Base-by-base conservation (phyloP, 768 basidiomycete species). In the Hemileccinum rubropunctum region DNA sequence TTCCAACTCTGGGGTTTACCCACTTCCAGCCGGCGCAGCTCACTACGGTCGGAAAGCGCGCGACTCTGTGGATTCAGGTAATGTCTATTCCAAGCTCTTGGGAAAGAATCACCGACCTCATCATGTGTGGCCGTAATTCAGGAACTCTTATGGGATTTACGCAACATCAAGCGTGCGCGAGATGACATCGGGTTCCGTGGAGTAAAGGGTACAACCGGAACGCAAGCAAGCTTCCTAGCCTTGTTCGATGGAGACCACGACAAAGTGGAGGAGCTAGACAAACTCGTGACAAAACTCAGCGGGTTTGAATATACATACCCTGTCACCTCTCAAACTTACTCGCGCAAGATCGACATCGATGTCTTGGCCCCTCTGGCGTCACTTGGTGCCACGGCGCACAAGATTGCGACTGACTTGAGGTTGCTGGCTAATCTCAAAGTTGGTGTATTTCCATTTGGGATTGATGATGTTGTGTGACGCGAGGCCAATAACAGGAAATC, bases 11-110 rank as follows among this genome's bases (percentile, higher is more conserved):
- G 28, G 97, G 97, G 2, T 99, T 95, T 74, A 99, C 97, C 5
- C 97, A 99, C 69, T 99, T 94, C 76, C 97, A 99, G 70, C 95
- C 97, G 4, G 97, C 97, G 7, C 97, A 99, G 72, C 76, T 98
- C 51, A 98, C 95, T 0, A 99, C 97, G 3, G 95, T 99, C 26
- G 97, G 97, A 6, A 99, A 99, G 73, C 83, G 97, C 7, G 86
- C 94, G 0, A 97, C 94, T 0, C 73, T 98, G 23, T 99, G 97
- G 97, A 84, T 98, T 34, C 95, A 99, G 76, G 88, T 85, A 39
- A 36, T 35, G 68, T 61, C 38, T 45, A 32, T 42, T 43, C 39
- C 42, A 27, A 15, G 43, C 35, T 28, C 34, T 45, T 43, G n/a
- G 3, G 48, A 30, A 45, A 33, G 35, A 38, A 21, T 32, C 5